A percentile compares a stretch with the other conserved stretches of the same genome.
These are phyloP conservation scores for Diaporthe aspalathi DNA, from an alignment of 2,329 filamentous ascomycete species.

Conservation along the genomic window DNA sequence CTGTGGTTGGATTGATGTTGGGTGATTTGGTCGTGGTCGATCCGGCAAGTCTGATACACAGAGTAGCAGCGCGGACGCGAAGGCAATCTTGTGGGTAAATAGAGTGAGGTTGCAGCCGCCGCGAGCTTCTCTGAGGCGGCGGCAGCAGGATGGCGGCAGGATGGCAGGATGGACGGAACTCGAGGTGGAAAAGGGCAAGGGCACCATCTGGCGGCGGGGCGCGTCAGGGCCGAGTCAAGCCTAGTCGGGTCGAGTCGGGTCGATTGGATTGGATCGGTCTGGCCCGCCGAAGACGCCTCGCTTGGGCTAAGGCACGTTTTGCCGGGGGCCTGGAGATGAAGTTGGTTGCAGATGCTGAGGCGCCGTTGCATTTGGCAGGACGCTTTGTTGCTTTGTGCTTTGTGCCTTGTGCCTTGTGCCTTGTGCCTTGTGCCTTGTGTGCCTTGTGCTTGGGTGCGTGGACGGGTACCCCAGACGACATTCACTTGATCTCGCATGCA, in stretches of 20 bases:
- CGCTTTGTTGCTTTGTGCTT: neutral
- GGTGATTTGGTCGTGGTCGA: slow-evolving; percentile 29
- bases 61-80: slow-evolving; percentile 25
- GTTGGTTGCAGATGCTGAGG: slow-evolving; percentile 28
- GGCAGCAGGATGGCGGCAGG: neutral
- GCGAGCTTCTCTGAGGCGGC: slow-evolving; percentile 21
- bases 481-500: neutral
- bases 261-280: slow-evolving; percentile 27
- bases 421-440: no score
- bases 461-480: no score
- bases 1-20: slow-evolving; percentile 15
- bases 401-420: neutral
- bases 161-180: neutral
- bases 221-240: neutral
- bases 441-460: no score
- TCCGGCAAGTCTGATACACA: slow-evolving; percentile 30
- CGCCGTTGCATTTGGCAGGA: slow-evolving; percentile 25
- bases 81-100: slow-evolving; percentile 26
- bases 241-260: slow-evolving; percentile 7
- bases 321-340: slow-evolving; percentile 27
- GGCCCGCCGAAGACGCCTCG: slow-evolving; percentile 24
- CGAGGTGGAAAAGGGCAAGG: neutral
- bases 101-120: slow-evolving; percentile 28
- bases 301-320: slow-evolving; percentile 26
- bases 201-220: no score